Conservation (phyloP, 176 grass and related monocot genomes). For the Phoenix dactylifera region DNA sequence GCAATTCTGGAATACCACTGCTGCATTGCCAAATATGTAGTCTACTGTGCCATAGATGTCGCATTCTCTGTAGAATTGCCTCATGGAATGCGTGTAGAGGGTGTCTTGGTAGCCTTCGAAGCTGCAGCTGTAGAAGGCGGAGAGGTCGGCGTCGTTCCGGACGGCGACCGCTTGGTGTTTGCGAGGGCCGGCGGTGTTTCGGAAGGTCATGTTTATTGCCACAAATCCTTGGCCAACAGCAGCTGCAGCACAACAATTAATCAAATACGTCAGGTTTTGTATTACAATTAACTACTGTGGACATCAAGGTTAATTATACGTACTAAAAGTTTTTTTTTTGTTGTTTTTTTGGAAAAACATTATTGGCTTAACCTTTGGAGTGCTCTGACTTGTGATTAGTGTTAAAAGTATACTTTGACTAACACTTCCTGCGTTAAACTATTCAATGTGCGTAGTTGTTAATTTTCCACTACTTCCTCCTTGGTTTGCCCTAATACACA, state of each 20-base stretch:
- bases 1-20: conserved; percentile 33
- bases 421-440: too few species aligned
- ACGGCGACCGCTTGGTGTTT: conserved; percentile 31
- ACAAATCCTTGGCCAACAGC: conserved; percentile 32
- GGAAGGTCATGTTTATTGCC: conserved; percentile 22
- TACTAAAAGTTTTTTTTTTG: too few species aligned
- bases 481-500: too few species aligned
- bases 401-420: too few species aligned
- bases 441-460: too few species aligned
- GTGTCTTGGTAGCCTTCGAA: conserved; percentile 46
- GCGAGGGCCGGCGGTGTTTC: conserved; percentile 22
- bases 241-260: conserved; percentile 9
- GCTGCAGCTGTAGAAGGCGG: conserved; percentile 24
- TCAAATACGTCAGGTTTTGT: not conserved
- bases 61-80: conserved; percentile 39
- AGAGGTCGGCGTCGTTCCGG: conserved; percentile 24
- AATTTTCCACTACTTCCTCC: too few species aligned
- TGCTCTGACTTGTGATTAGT: too few species aligned
- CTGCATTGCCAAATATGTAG: conserved; percentile 41
- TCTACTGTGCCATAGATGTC: conserved; percentile 34
- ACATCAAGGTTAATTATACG: not conserved
- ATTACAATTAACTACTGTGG: not conserved
- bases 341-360: too few species aligned
- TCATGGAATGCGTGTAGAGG: conserved; percentile 33
- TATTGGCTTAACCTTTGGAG: too few species aligned